Evolutionary conservation across 2,329 filamentous ascomycete genomes (phyloP), one percentile per base, ranked within the genome.

Genomic region (Elsinoe batatas): DNA sequence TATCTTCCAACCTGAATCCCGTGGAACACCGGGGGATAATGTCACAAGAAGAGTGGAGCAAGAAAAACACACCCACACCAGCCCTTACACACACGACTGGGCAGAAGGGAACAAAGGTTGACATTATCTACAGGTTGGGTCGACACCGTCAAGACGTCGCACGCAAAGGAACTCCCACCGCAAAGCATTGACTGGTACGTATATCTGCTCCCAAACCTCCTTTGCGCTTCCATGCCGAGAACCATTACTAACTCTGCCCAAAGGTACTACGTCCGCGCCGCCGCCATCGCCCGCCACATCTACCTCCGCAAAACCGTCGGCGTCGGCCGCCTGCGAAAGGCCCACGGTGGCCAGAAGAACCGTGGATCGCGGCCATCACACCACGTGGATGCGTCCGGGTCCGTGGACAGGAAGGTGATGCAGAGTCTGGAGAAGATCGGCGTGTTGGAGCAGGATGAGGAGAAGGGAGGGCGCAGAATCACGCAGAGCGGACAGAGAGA

Each of bases 261-360:
- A 30, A 79, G 78, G 78, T 85, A 81, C 79, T 86, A 86, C 79
- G 74, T 84, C 74, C 91, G 93, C 72, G 91, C 91, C 69, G 93
- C 93, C 68, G 84, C 91, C 65, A 86, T 98, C 73, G 93, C 93
- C 71, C 90, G 91, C 72, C 91, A 97, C 82, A 85, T 98, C 81
- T 98, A 98, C 83, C 82, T 98, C 76, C 88, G 93, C 80, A 98
- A 98, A 84, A 96, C 91, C 62, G 91, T 98, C 73, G 93, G 93
- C 82, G 89, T 98, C 67, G 93, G 93, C 78, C 90, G 93, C 72
- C 85, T 98, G 68, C 87, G 91, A 76, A 95, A 95, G 81, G 87
- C 87, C 64, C 93, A 98, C 84, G 93, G 90, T 69, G 87, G 63
- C 62, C 64, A 63, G 80, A 96, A 95, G 85, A 98, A 97, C 87